phyloP scores from a whole-genome alignment of 129 eudicot species.

The Flaveria robusta region DNA sequence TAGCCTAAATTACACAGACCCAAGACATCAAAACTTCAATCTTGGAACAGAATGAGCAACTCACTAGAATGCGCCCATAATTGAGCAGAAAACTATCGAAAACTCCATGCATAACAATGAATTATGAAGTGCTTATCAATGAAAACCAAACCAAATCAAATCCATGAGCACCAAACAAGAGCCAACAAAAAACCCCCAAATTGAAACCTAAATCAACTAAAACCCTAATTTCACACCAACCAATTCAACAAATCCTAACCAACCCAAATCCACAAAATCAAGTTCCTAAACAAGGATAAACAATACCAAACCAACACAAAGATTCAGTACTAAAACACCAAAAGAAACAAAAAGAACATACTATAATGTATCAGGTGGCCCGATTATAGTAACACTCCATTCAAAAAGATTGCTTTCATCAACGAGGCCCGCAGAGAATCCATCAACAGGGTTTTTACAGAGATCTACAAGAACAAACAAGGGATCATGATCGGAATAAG shows the following conservation, averaged over 20 bases:
- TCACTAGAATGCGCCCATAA: slow-evolving; percentile 7
- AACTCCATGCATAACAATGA: not conserved
- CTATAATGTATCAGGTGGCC: slow-evolving; percentile 75
- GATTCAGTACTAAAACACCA: not conserved
- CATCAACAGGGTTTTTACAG: slow-evolving; percentile 88
- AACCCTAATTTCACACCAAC: slow-evolving; percentile 19
- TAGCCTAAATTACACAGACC: slow-evolving; percentile 13
- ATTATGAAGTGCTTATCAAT: not conserved
- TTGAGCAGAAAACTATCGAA: not conserved
- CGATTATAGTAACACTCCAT: slow-evolving; percentile 86
- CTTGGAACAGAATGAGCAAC: not conserved
- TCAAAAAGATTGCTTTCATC: slow-evolving; percentile 76
- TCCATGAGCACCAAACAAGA: not conserved
- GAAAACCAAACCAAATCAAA: slow-evolving; percentile 1
- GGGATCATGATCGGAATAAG: slow-evolving; percentile 32
- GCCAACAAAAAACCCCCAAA: not conserved
- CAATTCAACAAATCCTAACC: slow-evolving; percentile 18
- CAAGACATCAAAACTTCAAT: slow-evolving; percentile 13
- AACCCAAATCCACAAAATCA: slow-evolving; percentile 20
- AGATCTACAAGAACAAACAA: slow-evolving; percentile 55
- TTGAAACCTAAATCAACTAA: slow-evolving; percentile 17
- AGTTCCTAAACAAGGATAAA: not conserved
- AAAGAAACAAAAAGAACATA: slow-evolving; percentile 37
- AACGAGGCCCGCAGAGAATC: slow-evolving; percentile 82
- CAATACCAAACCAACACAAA: not conserved